Evolutionary conservation across 2,329 filamentous ascomycete genomes (phyloP).

Genomic region (Rugonectria rugulosa): DNA sequence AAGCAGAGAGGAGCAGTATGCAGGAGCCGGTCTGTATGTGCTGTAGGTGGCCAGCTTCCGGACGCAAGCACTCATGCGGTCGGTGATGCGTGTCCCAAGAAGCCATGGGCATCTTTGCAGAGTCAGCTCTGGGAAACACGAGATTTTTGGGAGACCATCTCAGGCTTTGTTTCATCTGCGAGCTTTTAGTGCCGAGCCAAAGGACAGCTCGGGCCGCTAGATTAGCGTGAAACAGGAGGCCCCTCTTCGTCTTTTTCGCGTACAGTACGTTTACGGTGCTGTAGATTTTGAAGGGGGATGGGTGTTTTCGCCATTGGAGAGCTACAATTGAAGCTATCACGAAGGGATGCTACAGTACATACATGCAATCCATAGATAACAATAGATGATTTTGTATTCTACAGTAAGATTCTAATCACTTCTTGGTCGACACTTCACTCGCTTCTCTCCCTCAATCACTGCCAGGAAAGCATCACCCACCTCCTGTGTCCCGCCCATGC

Average conservation of each 20-base stretch:
- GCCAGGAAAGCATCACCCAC: neutral
- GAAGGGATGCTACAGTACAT: too few species aligned
- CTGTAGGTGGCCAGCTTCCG: neutral
- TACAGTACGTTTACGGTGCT: too few species aligned
- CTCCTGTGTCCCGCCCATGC: neutral
- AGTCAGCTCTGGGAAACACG: neutral
- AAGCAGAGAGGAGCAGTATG: conserved; percentile 4
- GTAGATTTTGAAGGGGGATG: too few species aligned
- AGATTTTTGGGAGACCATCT: neutral
- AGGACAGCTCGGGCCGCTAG: conserved; percentile 12
- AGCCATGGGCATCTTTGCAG: neutral
- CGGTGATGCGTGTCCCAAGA: neutral
- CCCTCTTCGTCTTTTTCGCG: neutral
- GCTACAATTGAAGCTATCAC: too few species aligned
- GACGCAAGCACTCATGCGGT: neutral
- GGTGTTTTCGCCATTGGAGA: too few species aligned
- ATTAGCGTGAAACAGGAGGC: conserved; percentile 33
- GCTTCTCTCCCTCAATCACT: neutral
- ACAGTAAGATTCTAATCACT: too few species aligned
- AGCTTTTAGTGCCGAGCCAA: conserved; percentile 10
- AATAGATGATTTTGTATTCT: too few species aligned
- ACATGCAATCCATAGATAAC: too few species aligned
- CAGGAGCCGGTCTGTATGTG: neutral
- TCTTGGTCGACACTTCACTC: neutral
- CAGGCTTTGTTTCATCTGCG: conserved; percentile 20